Evolutionary conservation across 305 asterid genomes (phyloP), one percentile per base, ranked within the genome.

Genomic region (Andrographis paniculata): DNA sequence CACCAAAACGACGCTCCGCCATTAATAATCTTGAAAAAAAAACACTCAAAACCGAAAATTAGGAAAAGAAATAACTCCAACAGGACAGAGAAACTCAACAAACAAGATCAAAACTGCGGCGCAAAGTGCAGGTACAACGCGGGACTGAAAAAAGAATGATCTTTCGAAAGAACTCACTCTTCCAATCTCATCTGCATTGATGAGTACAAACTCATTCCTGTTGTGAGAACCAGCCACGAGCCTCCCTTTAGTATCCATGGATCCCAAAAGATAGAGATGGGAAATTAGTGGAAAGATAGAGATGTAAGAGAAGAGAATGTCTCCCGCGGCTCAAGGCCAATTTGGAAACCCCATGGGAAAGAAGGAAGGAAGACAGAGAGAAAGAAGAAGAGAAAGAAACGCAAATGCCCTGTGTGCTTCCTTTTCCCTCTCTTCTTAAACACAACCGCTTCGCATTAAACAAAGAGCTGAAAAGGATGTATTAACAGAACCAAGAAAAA

Each of bases 141-240:
- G 33, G 22, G 16, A 42, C n/a, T 17, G 44, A 21, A 3, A 8
- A 43, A 48, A 52, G 57, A 37, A 38, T 6, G 53, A 48, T 45
- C 22, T 37, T 18, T 45, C 19, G 17, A 15, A 48, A 49, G 48
- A 37, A 19, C 63, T 73, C 50, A 88, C 95, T 67, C 84, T 77
- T 56, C 97, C 97, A 82, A 82, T 73, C 55, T 88, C 97, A 75
- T 88, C 95, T 43, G 97, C 97, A 88, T 84, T 84, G 77, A 88
- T 84, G 59, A 88, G 68, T 9, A 88, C 92, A 59, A 88, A 88
- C 68, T 88, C 97, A 70, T 88, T 88, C 64, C 97, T 67, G 61
- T 88, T 88, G 51, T 88, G 97, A 9, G 97, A 88, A 60, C 97
- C 97, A 44, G 97, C 95, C 51, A 88, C 64, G 56, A 88, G 97